phyloP scores from a whole-genome alignment of 495 filamentous ascomycete genomes.

The Hyphodiscus hymeniophilus region DNA sequence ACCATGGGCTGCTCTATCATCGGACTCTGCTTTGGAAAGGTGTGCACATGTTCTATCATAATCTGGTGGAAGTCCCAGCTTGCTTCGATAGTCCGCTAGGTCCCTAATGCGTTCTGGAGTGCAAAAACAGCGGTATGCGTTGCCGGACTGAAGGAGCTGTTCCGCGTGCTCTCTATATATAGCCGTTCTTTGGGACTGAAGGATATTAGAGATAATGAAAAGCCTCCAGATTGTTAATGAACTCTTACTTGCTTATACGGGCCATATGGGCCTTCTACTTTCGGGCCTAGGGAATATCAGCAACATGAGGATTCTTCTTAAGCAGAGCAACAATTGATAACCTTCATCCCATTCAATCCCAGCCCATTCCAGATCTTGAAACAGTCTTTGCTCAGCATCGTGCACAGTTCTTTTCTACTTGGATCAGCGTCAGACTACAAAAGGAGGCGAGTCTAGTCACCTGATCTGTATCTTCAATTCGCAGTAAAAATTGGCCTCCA shows the following conservation, averaged over 20 bases:
- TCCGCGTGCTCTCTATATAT: constrained; percentile 68
- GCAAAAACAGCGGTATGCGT: constrained; percentile 94
- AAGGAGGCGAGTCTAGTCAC: constrained; percentile 35
- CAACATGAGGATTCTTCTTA: neutral
- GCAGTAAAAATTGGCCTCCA: constrained; percentile 83
- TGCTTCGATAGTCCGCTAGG: constrained; percentile 50
- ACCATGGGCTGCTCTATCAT: constrained; percentile 53
- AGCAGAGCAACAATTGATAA: constrained; percentile 19
- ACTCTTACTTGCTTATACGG: constrained; percentile 73
- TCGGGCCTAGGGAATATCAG: constrained; percentile 40
- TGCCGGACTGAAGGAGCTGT: constrained; percentile 56
- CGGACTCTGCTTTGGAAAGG: constrained; percentile 58
- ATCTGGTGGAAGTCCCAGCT: constrained; percentile 51
- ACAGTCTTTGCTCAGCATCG: constrained; percentile 68
- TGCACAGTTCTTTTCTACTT: constrained; percentile 65
- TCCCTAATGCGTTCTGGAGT: constrained; percentile 57
- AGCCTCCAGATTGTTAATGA: too few species aligned
- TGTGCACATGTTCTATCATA: constrained; percentile 73
- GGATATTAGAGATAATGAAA: constrained; percentile 16
- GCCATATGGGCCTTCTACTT: constrained; percentile 67
- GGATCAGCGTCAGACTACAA: constrained; percentile 19
- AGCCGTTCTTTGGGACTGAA: constrained; percentile 67
- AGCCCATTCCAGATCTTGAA: constrained; percentile 77
- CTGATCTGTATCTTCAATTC: constrained; percentile 94
- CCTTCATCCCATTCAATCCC: constrained; percentile 95